A percentile compares a stretch with the other conserved stretches of the same genome.
These are phyloP conservation scores for Canna indica DNA, from an alignment of 176 grass and related monocot species.

Conservation along the genomic window DNA sequence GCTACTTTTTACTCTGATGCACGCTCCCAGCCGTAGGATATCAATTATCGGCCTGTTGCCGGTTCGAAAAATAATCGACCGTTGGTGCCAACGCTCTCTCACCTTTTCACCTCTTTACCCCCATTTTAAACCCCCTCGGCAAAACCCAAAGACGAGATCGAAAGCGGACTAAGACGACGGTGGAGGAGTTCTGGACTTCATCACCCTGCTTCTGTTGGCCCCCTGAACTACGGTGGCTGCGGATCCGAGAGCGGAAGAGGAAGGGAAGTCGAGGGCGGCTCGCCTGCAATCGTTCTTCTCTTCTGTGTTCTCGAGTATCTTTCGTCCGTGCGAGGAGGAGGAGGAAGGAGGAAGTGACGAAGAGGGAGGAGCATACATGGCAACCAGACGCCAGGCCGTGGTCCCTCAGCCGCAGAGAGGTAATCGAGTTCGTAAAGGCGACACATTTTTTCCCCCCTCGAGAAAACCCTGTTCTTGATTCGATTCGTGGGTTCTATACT, in stretches of 20 bases:
- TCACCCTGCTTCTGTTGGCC: too few relatives aligned
- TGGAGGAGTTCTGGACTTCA: too few relatives aligned
- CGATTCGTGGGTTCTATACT: too few relatives aligned
- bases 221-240: too few relatives aligned
- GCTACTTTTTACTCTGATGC: too few relatives aligned
- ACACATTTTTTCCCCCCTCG: too few relatives aligned
- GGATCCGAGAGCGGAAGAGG: too few relatives aligned
- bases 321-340: neutral
- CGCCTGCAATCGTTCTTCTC: neutral
- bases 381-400: constrained; percentile 1
- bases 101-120: too few relatives aligned
- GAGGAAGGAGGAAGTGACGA: neutral
- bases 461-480: neutral
- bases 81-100: neutral
- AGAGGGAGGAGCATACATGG: neutral
- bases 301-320: neutral
- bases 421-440: too few relatives aligned
- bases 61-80: constrained; percentile 8
- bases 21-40: neutral
- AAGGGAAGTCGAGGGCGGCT: too few relatives aligned
- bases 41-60: too few relatives aligned
- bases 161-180: neutral
- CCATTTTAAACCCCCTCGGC: neutral
- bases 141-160: neutral
- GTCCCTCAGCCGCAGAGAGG: constrained; percentile 11